Conservation (phyloP, 2,329 filamentous ascomycete genomes). For the Cladophialophora psammophila region DNA sequence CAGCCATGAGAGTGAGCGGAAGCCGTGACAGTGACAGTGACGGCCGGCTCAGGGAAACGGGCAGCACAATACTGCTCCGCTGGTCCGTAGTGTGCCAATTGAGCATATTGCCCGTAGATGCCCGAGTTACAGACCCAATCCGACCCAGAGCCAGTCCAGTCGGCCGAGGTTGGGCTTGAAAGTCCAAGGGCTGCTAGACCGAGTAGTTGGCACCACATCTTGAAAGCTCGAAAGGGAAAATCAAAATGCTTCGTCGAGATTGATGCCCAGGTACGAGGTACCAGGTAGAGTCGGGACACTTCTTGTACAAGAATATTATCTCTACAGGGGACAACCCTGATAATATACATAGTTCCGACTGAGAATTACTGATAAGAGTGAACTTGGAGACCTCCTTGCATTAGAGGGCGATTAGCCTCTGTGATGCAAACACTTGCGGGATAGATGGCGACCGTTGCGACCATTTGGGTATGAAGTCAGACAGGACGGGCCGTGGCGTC, state of each 20-base stretch:
- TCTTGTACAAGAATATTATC: not conserved
- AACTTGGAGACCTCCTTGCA: not conserved
- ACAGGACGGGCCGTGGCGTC: not conserved
- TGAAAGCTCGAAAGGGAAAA: not conserved
- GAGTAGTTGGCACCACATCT: not conserved
- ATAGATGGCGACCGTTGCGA: not conserved
- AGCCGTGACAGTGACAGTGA: not conserved
- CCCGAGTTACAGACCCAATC: not conserved
- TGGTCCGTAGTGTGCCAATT: not conserved
- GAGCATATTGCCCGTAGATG: not conserved
- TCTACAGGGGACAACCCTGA: not conserved
- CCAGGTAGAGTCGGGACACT: not conserved
- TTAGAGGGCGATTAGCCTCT: not conserved
- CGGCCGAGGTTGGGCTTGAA: not conserved
- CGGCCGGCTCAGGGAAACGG: not conserved
- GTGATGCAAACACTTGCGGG: not conserved
- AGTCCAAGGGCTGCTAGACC: not conserved
- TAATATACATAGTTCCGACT: not conserved
- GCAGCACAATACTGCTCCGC: not conserved
- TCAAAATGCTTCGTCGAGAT: not conserved
- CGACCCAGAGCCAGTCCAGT: not conserved
- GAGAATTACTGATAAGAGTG: not conserved
- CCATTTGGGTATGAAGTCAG: not conserved
- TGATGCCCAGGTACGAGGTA: not conserved
- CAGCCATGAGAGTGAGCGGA: not conserved